phyloP scores from a whole-genome alignment of 2,329 filamentous ascomycete genomes.

The Aureobasidium melanogenum region DNA sequence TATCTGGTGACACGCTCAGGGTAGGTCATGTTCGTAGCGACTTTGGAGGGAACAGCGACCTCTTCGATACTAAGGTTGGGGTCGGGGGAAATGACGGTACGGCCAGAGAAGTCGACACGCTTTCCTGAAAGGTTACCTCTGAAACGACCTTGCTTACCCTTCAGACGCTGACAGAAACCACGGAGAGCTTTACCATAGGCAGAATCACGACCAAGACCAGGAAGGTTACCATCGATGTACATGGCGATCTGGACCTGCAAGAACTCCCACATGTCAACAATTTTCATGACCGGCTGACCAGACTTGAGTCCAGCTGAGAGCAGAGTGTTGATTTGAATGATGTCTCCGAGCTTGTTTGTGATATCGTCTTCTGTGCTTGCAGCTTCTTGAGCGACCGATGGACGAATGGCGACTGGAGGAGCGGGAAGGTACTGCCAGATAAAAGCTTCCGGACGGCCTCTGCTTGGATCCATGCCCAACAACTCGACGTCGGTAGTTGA shows the following conservation, averaged over 20 bases:
- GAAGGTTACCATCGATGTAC: conserved; percentile 96
- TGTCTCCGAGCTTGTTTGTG: conserved; percentile 93
- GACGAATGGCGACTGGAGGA: conserved; percentile 86
- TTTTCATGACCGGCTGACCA: conserved; percentile 74
- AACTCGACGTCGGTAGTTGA: conserved; percentile 80
- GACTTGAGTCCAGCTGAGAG: conserved; percentile 75
- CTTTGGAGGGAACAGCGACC: conserved; percentile 80
- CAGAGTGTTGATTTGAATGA: conserved; percentile 82
- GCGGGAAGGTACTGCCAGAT: conserved; percentile 95
- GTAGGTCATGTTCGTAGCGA: conserved; percentile 96
- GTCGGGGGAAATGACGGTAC: conserved; percentile 95
- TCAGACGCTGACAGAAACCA: conserved; percentile 89
- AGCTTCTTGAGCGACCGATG: conserved; percentile 85
- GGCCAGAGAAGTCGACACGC: conserved; percentile 94
- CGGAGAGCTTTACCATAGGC: conserved; percentile 82
- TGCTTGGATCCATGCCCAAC: conserved; percentile 68
- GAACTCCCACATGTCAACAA: conserved; percentile 99
- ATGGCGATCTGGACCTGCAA: conserved; percentile 90
- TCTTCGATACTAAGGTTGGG: conserved; percentile 90
- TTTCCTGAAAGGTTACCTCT: conserved; percentile 95
- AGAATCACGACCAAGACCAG: conserved; percentile 72
- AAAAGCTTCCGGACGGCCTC: conserved; percentile 89
- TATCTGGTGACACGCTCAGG: conserved; percentile 78
- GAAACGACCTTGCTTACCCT: conserved; percentile 96
- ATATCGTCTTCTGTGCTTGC: conserved; percentile 94